Percentiles rank a stretch among this genome's conserved stretches.
These are phyloP conservation scores for Tylopilus rubrobrunneus DNA, from an alignment of 768 basidiomycete genomes.

Conservation along the genomic window DNA sequence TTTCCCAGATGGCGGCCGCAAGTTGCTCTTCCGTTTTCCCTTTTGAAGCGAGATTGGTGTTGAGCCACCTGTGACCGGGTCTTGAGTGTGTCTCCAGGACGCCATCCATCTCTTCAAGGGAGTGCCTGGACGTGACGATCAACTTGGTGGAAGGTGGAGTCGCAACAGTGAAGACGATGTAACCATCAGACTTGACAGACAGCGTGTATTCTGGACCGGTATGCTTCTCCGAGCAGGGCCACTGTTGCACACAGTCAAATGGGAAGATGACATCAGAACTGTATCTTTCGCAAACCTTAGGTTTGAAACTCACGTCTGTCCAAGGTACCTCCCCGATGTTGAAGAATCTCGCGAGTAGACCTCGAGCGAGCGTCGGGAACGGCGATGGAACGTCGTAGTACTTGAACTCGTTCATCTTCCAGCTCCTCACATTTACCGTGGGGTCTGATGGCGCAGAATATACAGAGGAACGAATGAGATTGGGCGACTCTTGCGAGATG, in stretches of 20 bases:
- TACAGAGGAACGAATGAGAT: slow-evolving; percentile 57
- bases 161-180: slow-evolving; percentile 92
- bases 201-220: slow-evolving; percentile 79
- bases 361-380: slow-evolving; percentile 93
- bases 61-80: slow-evolving; percentile 81
- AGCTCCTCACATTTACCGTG: slow-evolving; percentile 61
- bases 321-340: slow-evolving; percentile 96
- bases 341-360: slow-evolving; percentile 90
- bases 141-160: slow-evolving; percentile 71
- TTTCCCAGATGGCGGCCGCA: slow-evolving; percentile 70
- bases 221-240: slow-evolving; percentile 64
- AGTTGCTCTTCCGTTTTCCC: slow-evolving; percentile 72
- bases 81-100: slow-evolving; percentile 64
- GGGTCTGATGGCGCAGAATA: slow-evolving; percentile 59
- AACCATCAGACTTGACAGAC: slow-evolving; percentile 93
- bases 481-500: slow-evolving; percentile 53
- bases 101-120: slow-evolving; percentile 57
- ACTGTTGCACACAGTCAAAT: slow-evolving; percentile 44
- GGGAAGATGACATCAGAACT: neutral
- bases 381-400: slow-evolving; percentile 87
- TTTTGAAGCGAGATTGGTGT: slow-evolving; percentile 47
- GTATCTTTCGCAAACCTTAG: neutral
- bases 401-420: slow-evolving; percentile 98
- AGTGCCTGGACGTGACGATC: slow-evolving; percentile 90
- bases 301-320: slow-evolving; percentile 65